Evolutionary conservation across 2,329 filamentous ascomycete species (phyloP).

Genomic region (Phaeoacremonium minimum): DNA sequence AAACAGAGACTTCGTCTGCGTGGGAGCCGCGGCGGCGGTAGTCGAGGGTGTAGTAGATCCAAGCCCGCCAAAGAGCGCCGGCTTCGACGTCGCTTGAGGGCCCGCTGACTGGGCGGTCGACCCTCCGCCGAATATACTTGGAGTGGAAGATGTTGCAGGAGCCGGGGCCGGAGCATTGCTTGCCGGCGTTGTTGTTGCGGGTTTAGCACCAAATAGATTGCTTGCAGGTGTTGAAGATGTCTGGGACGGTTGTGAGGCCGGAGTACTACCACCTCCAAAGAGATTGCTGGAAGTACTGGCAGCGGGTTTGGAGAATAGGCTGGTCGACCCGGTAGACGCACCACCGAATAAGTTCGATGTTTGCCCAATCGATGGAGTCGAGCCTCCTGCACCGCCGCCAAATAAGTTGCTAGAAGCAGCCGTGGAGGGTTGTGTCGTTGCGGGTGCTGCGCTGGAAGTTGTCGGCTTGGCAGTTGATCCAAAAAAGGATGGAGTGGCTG

Average conservation of each 20-base stretch:
- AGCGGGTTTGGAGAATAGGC: slow-evolving; percentile 18
- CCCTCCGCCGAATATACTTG: slow-evolving; percentile 16
- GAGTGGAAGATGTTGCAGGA: slow-evolving; percentile 8
- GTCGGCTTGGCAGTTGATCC: slow-evolving; percentile 3
- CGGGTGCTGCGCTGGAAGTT: background rate
- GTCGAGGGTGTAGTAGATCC: slow-evolving; percentile 10
- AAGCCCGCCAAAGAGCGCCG: slow-evolving; percentile 11
- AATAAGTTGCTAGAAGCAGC: slow-evolving; percentile 8
- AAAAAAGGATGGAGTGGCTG: slow-evolving; percentile 6
- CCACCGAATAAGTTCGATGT: slow-evolving; percentile 14
- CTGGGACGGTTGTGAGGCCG: slow-evolving; percentile 18
- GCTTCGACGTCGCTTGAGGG: slow-evolving; percentile 14
- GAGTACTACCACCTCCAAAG: slow-evolving; percentile 16
- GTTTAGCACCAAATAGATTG: slow-evolving; percentile 35
- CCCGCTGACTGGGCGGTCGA: slow-evolving; percentile 17
- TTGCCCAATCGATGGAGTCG: slow-evolving; percentile 8
- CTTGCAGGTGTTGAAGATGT: slow-evolving; percentile 15
- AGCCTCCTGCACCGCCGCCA: slow-evolving; percentile 5
- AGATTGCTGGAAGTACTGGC: slow-evolving; percentile 14
- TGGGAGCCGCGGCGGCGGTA: slow-evolving; percentile 16
- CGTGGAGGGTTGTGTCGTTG: background rate
- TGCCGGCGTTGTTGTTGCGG: slow-evolving; percentile 27
- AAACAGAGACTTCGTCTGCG: slow-evolving; percentile 2
- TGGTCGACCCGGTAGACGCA: slow-evolving; percentile 8
- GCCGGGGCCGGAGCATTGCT: slow-evolving; percentile 7